Percentiles rank a stretch among this genome's conserved stretches.
Evolutionary conservation across 2,329 filamentous ascomycete genomes (phyloP).

Genomic region (Verticillium tricorpus): DNA sequence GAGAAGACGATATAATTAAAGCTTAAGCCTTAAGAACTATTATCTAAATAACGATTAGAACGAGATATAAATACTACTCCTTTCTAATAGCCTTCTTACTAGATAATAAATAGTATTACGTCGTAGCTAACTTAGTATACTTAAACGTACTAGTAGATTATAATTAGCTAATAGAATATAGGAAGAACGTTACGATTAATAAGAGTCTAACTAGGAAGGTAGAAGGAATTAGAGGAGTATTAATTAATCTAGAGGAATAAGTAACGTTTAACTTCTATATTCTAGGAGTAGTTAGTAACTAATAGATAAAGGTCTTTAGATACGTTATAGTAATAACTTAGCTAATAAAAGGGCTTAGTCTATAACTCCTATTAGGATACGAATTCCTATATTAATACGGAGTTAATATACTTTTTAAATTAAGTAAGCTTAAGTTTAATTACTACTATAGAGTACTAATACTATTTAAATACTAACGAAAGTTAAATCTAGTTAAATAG

Average conservation of each 20-base stretch:
- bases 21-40: not conserved
- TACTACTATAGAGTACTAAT: too few species aligned
- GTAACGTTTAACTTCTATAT: not conserved
- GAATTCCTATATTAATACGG: slow-evolving; percentile 2
- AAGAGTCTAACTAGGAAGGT: not conserved
- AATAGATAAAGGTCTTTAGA: not conserved
- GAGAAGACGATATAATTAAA: not conserved
- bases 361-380: not conserved
- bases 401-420: slow-evolving; percentile 1
- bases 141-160: not conserved
- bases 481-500: too few species aligned
- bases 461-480: too few species aligned
- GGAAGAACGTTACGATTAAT: not conserved
- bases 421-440: not conserved
- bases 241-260: not conserved
- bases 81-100: not conserved
- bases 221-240: not conserved
- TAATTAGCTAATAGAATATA: not conserved
- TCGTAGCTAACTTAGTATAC: not conserved
- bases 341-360: not conserved
- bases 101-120: not conserved
- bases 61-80: not conserved
- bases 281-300: not conserved
- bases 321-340: not conserved
- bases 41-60: not conserved